phyloP scores from a whole-genome alignment of 2,329 filamentous ascomycete species.

The Coniella vitis region DNA sequence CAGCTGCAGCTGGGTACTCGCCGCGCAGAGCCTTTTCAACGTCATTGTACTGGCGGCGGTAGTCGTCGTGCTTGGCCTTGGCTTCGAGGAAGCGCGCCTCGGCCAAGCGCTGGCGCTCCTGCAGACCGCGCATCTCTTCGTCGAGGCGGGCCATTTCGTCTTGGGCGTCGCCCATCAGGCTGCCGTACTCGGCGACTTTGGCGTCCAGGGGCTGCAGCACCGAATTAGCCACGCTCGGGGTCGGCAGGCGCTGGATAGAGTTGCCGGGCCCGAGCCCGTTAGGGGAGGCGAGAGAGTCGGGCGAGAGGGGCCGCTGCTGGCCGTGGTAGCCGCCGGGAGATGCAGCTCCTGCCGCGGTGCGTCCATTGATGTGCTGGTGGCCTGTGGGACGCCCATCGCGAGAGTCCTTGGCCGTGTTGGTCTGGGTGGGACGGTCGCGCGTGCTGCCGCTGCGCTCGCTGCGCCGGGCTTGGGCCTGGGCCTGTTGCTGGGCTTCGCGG shows the following conservation, averaged over 20 bases:
- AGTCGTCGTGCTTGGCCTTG: conserved; percentile 38
- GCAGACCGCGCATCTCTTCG: conserved; percentile 34
- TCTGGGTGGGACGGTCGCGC: neutral
- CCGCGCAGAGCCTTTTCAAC: conserved; percentile 36
- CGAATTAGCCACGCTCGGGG: conserved; percentile 35
- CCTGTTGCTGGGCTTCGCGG: conserved; percentile 11
- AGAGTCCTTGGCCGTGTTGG: conserved; percentile 1
- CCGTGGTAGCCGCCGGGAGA: neutral
- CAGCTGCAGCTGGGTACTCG: conserved; percentile 21
- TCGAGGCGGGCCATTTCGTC: conserved; percentile 35
- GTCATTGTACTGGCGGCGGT: conserved; percentile 33
- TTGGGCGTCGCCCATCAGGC: conserved; percentile 34
- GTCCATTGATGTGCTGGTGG: neutral
- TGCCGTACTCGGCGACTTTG: conserved; percentile 38
- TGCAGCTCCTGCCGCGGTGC: neutral
- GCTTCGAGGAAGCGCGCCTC: conserved; percentile 36
- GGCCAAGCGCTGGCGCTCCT: conserved; percentile 33
- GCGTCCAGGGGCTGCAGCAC: conserved; percentile 38
- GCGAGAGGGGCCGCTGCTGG: neutral
- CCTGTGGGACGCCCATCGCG: neutral
- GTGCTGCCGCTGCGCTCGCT: conserved; percentile 1
- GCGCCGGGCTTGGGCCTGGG: neutral
- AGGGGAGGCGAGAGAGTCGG: neutral
- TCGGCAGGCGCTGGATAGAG: conserved; percentile 36
- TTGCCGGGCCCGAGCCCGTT: conserved; percentile 10